Base-by-base conservation (phyloP, 768 basidiomycete species). In the Astraeus odoratus region DNA sequence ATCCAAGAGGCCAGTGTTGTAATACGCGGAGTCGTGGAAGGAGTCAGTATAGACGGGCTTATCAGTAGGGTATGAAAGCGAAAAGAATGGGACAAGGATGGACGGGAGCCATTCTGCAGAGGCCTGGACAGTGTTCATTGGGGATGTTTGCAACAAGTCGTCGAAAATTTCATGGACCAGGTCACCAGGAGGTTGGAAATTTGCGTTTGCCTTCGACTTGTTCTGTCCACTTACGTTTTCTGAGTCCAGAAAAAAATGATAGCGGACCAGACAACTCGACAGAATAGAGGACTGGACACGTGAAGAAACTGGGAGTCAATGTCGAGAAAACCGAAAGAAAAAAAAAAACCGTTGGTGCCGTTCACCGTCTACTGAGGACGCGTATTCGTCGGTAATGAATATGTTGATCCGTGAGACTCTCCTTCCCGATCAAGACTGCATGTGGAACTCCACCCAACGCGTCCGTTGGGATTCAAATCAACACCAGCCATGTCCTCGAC, bases 1-100 rank as follows among this genome's bases (percentile, higher is more conserved):
- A 61, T 99, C 96, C 48, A 77, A 72, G 23, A 68, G 67, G n/a
- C 91, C 91, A 19, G 77, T 80, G 40, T 57, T 70, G 60, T 89
- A 94, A 61, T 90, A 84, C 41, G 63, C 51, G 31, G 83, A 80
- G 61, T 79, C 58, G 24, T 70, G 80, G 66, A 88, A 91, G 4
- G 85, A 86, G 67, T 89, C 87, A 40, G 80, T 72, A 24, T 72
- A 50, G 10, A 59, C 46, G 16, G 87, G 86, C 8, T 74, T 61
- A 8, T 67, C 46, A 3, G 73, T 74, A 25, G 80, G 83, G 64
- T 88, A 79, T 22, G 86, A 88, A 48, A 92, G 79, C 8, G 77
- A 64, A 65, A 85, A 70, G 68, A 91, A 89, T 30, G 86, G 84
- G 33, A 72, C 53, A 50, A 86, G 55, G 51, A 74, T 76, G 33